Evolutionary conservation across 2,329 filamentous ascomycete genomes (phyloP).

Genomic region (Phaeosphaeriaceae sp.): DNA sequence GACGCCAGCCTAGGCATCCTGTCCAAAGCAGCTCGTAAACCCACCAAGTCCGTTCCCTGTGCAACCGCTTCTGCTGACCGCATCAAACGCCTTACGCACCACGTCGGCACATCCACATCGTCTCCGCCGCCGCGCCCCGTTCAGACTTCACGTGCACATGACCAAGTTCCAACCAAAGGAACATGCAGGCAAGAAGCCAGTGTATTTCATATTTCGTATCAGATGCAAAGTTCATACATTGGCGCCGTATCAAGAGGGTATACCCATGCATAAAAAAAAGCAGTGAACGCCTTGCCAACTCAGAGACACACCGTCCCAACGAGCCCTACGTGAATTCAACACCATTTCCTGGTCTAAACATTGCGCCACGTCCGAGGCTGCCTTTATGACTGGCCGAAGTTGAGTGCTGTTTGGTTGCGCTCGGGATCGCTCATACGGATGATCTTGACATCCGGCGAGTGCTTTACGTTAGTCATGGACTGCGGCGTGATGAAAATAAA

Average conservation of each 20-base stretch:
- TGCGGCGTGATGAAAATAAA: constrained; percentile 98
- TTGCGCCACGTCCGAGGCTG: neutral
- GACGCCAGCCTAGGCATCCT: constrained; percentile 10
- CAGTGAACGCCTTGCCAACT: neutral
- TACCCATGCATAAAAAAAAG: constrained; percentile 17
- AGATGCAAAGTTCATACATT: neutral
- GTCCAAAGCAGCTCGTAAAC: neutral
- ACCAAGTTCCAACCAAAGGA: neutral
- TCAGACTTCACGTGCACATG: neutral
- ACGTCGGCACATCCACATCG: neutral
- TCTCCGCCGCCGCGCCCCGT: neutral
- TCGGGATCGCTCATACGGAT: constrained; percentile 69
- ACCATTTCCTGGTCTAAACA: neutral
- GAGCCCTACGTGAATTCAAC: neutral
- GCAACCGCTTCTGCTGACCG: constrained; percentile 16
- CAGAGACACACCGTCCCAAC: neutral
- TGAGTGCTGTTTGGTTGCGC: constrained; percentile 56
- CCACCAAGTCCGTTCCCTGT: constrained; percentile 14
- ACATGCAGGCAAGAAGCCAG: neutral
- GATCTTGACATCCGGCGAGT: constrained; percentile 74
- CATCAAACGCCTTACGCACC: constrained; percentile 12
- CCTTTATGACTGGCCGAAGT: constrained; percentile 26
- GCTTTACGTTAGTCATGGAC: constrained; percentile 63
- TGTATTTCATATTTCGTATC: neutral
- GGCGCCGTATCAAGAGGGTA: constrained; percentile 24